These are phyloP conservation scores for Basipetospora sp. DNA, from an alignment of 2,329 filamentous ascomycete genomes.

Conservation along the genomic window DNA sequence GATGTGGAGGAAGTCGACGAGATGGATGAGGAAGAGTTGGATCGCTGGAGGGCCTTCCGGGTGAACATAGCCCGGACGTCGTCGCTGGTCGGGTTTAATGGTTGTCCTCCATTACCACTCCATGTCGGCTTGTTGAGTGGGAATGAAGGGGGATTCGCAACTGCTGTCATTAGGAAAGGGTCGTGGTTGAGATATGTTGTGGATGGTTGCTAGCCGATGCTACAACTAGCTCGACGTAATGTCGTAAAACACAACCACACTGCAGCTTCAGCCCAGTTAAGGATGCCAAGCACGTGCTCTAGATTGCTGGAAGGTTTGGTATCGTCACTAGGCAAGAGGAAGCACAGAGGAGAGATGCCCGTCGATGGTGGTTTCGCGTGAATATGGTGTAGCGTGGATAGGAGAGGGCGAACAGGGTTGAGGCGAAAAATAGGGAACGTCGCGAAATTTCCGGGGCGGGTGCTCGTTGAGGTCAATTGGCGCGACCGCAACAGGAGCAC, in stretches of 20 bases:
- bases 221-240: no score
- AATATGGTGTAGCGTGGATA: background rate
- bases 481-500: constrained; percentile 4
- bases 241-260: no score
- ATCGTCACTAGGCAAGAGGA: background rate
- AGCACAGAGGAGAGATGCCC: background rate
- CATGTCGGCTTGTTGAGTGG: constrained; percentile 51
- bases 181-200: constrained; percentile 4
- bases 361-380: background rate
- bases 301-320: no score
- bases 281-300: no score
- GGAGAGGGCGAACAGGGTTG: background rate
- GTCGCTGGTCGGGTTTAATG: constrained; percentile 59
- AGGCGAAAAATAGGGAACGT: constrained; percentile 3
- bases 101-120: constrained; percentile 42
- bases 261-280: no score
- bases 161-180: constrained; percentile 46
- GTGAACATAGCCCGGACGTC: constrained; percentile 79
- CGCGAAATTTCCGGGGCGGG: constrained; percentile 4
- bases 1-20: constrained; percentile 48
- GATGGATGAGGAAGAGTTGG: constrained; percentile 81
- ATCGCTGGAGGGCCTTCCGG: constrained; percentile 72
- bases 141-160: constrained; percentile 50
- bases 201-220: background rate
- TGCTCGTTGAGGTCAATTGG: constrained; percentile 2